Base-by-base conservation (phyloP, 2,329 filamentous ascomycete species). In the Apiospora pterosperma region DNA sequence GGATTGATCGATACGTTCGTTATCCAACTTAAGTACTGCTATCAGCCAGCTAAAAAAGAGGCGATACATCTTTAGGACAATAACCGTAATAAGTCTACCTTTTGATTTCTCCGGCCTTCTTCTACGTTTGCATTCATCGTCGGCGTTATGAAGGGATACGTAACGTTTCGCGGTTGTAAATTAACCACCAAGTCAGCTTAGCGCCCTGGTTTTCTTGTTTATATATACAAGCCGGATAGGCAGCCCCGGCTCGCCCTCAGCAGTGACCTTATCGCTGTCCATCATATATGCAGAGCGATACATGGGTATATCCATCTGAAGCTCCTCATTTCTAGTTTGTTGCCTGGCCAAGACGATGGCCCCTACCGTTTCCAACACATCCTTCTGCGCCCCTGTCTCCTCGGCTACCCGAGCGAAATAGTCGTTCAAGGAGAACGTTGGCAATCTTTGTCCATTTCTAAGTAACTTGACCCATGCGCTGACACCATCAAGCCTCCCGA, bases 401-500 rank as follows among this genome's bases (percentile, higher is more conserved):
- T 86, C 84, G 0, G 91, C 96, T 44, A 90, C 85, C 61, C 81
- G 84, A 36, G 96, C 83, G 66, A 99, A 90, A 79, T 95, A 99
- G 0, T 94, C 95, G 75, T 96, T 97, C 69, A 95, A 85, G 72
- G 90, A 97, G 58, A 94, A 87, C 44, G 97, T 86, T 71, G 97
- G 93, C 0, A 92, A 93, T 65, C 82, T 78, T 66, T 80, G 79
- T 1, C 91, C 90, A 1, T 78, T 75, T 12, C 86, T 79, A 14
- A 94, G 80, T 71, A 90, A 87, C 62, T 85, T 83, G 6, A 92
- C 79, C 88, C 97, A 93, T 23, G 82, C 84, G 71, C 88, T 92
- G 76, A 71, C 10, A 77, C 76, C 6, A 83, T 79, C 62, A 88
- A 87, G 63, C 84, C 77, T 14, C 81, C 80, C 14, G 86, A 89